These are phyloP conservation scores for Paramecium octaurelia DNA, from an alignment of 73 alveolate genomes.

Conservation along the genomic window DNA sequence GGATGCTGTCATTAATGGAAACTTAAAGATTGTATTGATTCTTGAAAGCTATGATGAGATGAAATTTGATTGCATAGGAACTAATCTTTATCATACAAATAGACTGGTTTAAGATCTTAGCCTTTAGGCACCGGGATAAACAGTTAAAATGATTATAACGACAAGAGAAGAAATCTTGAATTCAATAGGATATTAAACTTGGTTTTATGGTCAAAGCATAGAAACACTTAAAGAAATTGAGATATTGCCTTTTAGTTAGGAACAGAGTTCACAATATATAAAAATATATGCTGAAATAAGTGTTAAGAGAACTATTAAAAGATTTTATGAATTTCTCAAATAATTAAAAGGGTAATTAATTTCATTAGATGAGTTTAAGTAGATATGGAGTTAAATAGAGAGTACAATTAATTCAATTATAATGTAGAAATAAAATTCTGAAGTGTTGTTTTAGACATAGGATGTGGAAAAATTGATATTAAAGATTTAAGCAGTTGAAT, in stretches of 20 bases:
- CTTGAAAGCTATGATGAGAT: neutral
- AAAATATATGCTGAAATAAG: neutral
- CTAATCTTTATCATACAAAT: neutral
- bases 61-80: neutral
- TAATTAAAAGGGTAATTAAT: neutral
- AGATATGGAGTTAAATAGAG: neutral
- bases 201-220: neutral
- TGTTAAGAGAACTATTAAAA: neutral
- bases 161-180: neutral
- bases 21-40: neutral
- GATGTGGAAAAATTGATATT: neutral
- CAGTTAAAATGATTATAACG: neutral
- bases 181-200: neutral
- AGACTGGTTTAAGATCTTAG: neutral
- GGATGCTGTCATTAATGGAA: neutral
- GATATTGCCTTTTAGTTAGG: neutral
- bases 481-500: neutral
- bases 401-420: neutral
- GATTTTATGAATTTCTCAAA: neutral
- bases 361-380: neutral
- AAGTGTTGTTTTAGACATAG: neutral
- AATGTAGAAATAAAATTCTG: neutral
- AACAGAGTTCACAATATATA: neutral
- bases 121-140: neutral
- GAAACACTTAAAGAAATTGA: neutral